Base-by-base conservation (phyloP, 2,329 filamentous ascomycete genomes). In the Escovopsis sp. region DNA sequence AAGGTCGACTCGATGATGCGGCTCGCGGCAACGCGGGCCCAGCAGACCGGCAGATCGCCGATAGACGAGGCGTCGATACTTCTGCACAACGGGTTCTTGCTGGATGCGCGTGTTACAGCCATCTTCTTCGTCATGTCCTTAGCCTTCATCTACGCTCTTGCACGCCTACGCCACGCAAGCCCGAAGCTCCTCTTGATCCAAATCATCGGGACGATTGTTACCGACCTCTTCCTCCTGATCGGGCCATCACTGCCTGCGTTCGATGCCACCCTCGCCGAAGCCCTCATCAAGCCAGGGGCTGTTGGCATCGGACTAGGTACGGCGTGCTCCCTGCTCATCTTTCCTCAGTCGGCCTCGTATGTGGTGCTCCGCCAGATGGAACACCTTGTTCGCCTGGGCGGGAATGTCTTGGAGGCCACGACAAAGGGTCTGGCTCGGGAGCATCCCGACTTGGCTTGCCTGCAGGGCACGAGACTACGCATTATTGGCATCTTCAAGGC, bases 291-390 rank as follows among this genome's bases (percentile, higher is more conserved):
- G 28, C 66, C 66, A 1, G 60, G 57, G 1, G 61, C 60, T 1
- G 55, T 63, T 14, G 64, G 61, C 0, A 51, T 63, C 6, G 66
- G 58, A 0, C 45, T 69, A 1, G 66, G 64, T 1, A 36, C 61
- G 3, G 57, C 51, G 4, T 63, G 58, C 31, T 60, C 55, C 5
- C 34, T 69, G 1, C 37, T 69, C 4, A 51, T 69, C 31, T 68
- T 69, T 36, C 66, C 66, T 0, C 57, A 59, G 28, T 69, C 66
- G 0, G 64, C 66, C 0, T 66, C 65, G 0, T 57, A 60, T 17
- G 49, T 56, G 2, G 57, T 64, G 1, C 46, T 69, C 0, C 43
- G 45, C 8, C 40, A 52, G 11, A 46, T 58, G 29, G 47, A 52
- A 29, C 48, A 49, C 10, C 39, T 60, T 3, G 34, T 56, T 3